phyloP scores from a whole-genome alignment of 345 rosid genomes.

The Aurinia saxatilis region DNA sequence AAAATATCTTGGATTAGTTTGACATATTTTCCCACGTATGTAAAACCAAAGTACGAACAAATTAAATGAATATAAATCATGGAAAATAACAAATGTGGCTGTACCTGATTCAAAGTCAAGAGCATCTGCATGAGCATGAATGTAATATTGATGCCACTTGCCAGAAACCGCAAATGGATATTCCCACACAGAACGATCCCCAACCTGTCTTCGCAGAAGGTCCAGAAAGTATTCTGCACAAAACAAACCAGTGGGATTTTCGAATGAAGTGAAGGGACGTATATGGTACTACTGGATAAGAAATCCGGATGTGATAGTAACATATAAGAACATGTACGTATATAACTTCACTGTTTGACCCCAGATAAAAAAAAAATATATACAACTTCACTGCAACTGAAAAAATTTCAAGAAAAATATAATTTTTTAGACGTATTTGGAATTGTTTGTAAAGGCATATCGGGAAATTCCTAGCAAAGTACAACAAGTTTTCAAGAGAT shows the following conservation, averaged over 20 bases:
- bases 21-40: too few species aligned
- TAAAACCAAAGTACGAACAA: too few species aligned
- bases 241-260: not conserved
- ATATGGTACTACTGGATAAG: not conserved
- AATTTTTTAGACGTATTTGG: not conserved
- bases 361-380: too few species aligned
- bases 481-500: too few species aligned
- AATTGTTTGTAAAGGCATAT: slow-evolving; percentile 30
- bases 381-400: too few species aligned
- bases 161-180: slow-evolving; percentile 99
- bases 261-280: not conserved
- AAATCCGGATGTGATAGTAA: not conserved
- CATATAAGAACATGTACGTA: not conserved
- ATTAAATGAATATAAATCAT: too few species aligned
- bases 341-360: not conserved
- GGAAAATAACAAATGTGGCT: not conserved
- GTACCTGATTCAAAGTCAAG: slow-evolving; percentile 98
- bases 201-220: slow-evolving; percentile 84
- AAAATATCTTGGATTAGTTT: too few species aligned
- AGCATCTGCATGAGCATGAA: slow-evolving; percentile 99
- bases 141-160: slow-evolving; percentile 95
- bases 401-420: not conserved
- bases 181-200: slow-evolving; percentile 97
- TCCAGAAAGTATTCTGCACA: slow-evolving; percentile 74
- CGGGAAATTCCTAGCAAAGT: slow-evolving; percentile 75